These are phyloP conservation scores for Stevia rebaudiana DNA, from an alignment of 140 eudicot species.

Conservation along the genomic window DNA sequence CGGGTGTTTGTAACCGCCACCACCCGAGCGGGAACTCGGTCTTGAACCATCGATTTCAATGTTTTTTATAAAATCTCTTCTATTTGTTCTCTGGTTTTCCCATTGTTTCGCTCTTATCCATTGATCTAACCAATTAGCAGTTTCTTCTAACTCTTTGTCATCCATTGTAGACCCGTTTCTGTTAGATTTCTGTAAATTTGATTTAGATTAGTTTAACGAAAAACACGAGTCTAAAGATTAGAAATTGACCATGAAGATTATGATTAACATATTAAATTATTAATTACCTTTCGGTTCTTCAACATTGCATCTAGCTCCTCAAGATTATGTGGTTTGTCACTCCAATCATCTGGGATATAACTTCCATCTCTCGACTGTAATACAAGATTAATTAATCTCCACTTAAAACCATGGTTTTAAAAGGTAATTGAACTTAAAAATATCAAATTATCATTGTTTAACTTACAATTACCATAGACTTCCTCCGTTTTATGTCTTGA, in stretches of 20 bases:
- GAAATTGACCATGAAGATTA: neutral
- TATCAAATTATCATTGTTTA: neutral
- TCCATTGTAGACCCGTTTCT: slow-evolving; percentile 27
- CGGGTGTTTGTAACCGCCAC: slow-evolving; percentile 25
- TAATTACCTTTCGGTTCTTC: slow-evolving; percentile 56
- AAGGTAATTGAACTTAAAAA: neutral
- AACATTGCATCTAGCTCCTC: slow-evolving; percentile 69
- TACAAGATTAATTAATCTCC: neutral
- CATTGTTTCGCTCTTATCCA: slow-evolving; percentile 65
- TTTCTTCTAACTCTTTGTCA: slow-evolving; percentile 47
- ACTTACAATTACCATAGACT: slow-evolving; percentile 44
- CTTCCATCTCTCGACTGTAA: slow-evolving; percentile 63
- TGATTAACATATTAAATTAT: too few relatives aligned
- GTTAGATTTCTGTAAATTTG: slow-evolving; percentile 28
- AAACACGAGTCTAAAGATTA: neutral
- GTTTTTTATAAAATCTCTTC: slow-evolving; percentile 52
- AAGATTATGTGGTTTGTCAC: slow-evolving; percentile 54
- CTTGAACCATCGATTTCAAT: slow-evolving; percentile 57
- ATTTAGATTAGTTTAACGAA: slow-evolving; percentile 3
- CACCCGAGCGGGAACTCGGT: slow-evolving; percentile 27
- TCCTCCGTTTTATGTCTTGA: slow-evolving; percentile 53
- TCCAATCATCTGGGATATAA: slow-evolving; percentile 49
- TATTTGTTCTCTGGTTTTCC: slow-evolving; percentile 41
- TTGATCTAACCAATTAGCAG: slow-evolving; percentile 49
- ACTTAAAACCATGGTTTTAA: neutral